Evolutionary conservation across 108 stramenopile species (phyloP).

Genomic region (Skeletonema menzelii): DNA sequence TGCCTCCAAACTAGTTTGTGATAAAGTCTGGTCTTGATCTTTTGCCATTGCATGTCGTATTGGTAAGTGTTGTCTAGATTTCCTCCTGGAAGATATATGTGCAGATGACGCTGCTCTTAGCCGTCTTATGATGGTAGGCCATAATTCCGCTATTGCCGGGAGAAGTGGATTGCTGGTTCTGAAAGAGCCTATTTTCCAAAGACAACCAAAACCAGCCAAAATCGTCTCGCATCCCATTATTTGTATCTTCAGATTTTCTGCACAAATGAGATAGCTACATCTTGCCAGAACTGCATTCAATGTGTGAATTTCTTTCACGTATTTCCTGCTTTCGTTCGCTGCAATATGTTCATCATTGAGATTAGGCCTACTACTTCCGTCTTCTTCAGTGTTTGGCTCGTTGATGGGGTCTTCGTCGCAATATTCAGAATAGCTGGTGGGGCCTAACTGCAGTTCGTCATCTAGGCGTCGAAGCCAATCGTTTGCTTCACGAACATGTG

Average conservation of each 20-base stretch:
- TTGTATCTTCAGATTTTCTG: conserved; percentile 42
- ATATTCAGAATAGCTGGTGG: not conserved
- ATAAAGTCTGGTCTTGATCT: conserved; percentile 18
- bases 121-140: conserved; percentile 43
- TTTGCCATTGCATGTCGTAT: conserved; percentile 22
- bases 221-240: conserved; percentile 38
- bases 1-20: conserved; percentile 15
- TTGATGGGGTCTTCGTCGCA: conserved; percentile 1
- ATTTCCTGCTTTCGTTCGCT: conserved; percentile 3
- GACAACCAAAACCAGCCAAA: conserved; percentile 33
- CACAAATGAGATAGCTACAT: conserved; percentile 44
- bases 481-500: not conserved
- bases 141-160: conserved; percentile 44
- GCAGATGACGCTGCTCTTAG: conserved; percentile 24
- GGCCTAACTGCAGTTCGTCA: conserved; percentile 15
- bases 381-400: conserved; percentile 5
- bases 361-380: conserved; percentile 1
- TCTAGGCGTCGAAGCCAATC: conserved; percentile 29
- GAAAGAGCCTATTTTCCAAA: conserved; percentile 36
- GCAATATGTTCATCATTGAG: not conserved
- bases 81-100: conserved; percentile 9
- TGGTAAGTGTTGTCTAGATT: conserved; percentile 20
- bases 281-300: conserved; percentile 35
- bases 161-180: conserved; percentile 30
- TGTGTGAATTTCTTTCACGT: conserved; percentile 26